Conservation (phyloP, 1,284 basidiomycete species). For the Sporisorium scitamineum region DNA sequence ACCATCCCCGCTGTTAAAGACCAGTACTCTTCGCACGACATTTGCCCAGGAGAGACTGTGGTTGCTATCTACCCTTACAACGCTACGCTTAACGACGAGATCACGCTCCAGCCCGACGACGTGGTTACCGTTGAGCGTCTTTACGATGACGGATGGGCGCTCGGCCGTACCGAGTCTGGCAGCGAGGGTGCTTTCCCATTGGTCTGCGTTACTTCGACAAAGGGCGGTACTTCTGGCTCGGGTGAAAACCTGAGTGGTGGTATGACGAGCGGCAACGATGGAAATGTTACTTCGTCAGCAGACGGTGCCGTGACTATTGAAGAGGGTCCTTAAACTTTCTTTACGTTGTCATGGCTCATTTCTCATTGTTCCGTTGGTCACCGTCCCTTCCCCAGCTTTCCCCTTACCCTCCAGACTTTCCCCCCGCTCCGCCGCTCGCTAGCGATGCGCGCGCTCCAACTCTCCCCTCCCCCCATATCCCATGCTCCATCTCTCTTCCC, state of each 20-base stretch:
- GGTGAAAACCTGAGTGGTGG: slow-evolving; percentile 52
- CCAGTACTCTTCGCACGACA: slow-evolving; percentile 65
- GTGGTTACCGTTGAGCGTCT: slow-evolving; percentile 58
- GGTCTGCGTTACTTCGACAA: slow-evolving; percentile 60
- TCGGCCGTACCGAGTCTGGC: slow-evolving; percentile 50
- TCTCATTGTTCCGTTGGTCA: background rate
- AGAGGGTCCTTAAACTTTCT: slow-evolving; percentile 34
- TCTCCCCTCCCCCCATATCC: background rate
- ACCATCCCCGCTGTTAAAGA: slow-evolving; percentile 61
- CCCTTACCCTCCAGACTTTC: slow-evolving; percentile 2
- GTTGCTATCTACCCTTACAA: slow-evolving; percentile 67
- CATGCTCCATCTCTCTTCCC: background rate
- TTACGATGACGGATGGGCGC: slow-evolving; percentile 66
- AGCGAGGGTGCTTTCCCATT: slow-evolving; percentile 61
- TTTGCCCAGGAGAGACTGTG: slow-evolving; percentile 59
- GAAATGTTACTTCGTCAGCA: slow-evolving; percentile 47
- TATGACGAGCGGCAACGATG: slow-evolving; percentile 55
- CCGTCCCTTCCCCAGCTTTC: background rate
- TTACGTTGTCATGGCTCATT: background rate
- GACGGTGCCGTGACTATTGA: slow-evolving; percentile 61
- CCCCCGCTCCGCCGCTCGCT: slow-evolving; percentile 7
- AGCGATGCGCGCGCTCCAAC: background rate
- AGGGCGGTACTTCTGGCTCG: slow-evolving; percentile 52
- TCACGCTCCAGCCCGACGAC: slow-evolving; percentile 61
- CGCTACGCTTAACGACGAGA: slow-evolving; percentile 63